These are phyloP conservation scores for Nakataea oryzae DNA, from an alignment of 2,329 filamentous ascomycete genomes.

Conservation along the genomic window DNA sequence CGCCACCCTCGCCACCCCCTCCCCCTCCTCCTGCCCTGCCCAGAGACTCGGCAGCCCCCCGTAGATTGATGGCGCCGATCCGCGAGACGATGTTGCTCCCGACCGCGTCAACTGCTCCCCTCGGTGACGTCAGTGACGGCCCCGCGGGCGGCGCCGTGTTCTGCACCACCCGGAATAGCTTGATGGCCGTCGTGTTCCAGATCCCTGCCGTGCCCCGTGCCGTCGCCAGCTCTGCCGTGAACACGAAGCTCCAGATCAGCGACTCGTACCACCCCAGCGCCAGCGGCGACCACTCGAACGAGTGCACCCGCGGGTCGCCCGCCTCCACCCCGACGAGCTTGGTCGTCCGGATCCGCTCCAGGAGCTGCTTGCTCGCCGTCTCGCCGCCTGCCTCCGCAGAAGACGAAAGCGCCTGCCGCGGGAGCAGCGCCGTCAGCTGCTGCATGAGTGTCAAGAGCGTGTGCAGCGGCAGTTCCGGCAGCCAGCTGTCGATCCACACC, in stretches of 20 bases:
- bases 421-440: slow-evolving; percentile 48
- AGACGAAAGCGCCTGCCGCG: slow-evolving; percentile 34
- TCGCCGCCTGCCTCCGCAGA: slow-evolving; percentile 22
- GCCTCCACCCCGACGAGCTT: slow-evolving; percentile 64
- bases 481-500: slow-evolving; percentile 86
- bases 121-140: slow-evolving; percentile 71
- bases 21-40: background rate
- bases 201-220: slow-evolving; percentile 80
- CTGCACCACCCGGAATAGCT: slow-evolving; percentile 84
- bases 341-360: slow-evolving; percentile 47
- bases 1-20: background rate
- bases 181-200: slow-evolving; percentile 86
- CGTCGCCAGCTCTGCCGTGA: slow-evolving; percentile 80
- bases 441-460: slow-evolving; percentile 71
- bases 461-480: slow-evolving; percentile 83
- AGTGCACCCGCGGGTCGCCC: slow-evolving; percentile 61
- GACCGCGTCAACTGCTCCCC: slow-evolving; percentile 86
- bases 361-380: slow-evolving; percentile 7
- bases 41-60: slow-evolving; percentile 26
- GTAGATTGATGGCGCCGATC: slow-evolving; percentile 71
- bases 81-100: slow-evolving; percentile 81
- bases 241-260: slow-evolving; percentile 86
- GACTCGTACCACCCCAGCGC: slow-evolving; percentile 94
- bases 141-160: slow-evolving; percentile 64
- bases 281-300: slow-evolving; percentile 88